Evolutionary conservation across 805 yeast species (phyloP), one percentile per base, ranked within the genome.

Genomic region (Hagleromyces aurorensis): DNA sequence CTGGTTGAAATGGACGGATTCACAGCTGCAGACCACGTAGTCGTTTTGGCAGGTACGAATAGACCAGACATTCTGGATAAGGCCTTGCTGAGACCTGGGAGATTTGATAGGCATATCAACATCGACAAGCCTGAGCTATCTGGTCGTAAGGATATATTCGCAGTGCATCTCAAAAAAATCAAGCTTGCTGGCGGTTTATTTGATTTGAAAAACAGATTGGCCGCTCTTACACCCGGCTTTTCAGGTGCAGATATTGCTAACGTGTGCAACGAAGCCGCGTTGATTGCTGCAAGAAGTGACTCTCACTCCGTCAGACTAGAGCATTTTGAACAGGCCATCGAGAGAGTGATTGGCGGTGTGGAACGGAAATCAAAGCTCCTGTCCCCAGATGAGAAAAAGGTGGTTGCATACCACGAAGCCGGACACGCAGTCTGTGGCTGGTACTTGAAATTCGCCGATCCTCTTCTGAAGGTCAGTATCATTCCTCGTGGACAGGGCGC

Each of bases 1-100:
- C 69, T 91, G 37, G 98, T 91, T 23, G 99, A 91, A 62, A 91
- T 91, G 99, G 99, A 91, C 59, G 99, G 99, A 5, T 91, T 91
- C 57, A 79, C 78, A 13, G 72, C 80, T 16, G 64, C 81, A 10
- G 97, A 91, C 50, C 97, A 93, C 50, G 87, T 91, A 34, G 96
- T 91, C 32, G 97, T 91, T 7, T 67, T 91, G 30, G 98, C 98
- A 1, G 98, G 98, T 65, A 91, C 99, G 1, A 91, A 91, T 58
- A 73, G 97, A 50, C 79, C 94, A 3, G 98, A 91, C 54, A 85
- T 89, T 35, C 67, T 91, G 41, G 99, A 91, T 59, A 75, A 70
- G 38, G 99, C 99, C 2, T 67, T 91, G 41, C 63, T 87, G 67
- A 81, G 98, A 65, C 98, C 98, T 1, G 98, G 99, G 19, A 76